A percentile compares a stretch with the other conserved stretches of the same genome.
These are phyloP conservation scores for Geotrichum klebahnii DNA, from an alignment of 1,139 yeast species.

Conservation along the genomic window DNA sequence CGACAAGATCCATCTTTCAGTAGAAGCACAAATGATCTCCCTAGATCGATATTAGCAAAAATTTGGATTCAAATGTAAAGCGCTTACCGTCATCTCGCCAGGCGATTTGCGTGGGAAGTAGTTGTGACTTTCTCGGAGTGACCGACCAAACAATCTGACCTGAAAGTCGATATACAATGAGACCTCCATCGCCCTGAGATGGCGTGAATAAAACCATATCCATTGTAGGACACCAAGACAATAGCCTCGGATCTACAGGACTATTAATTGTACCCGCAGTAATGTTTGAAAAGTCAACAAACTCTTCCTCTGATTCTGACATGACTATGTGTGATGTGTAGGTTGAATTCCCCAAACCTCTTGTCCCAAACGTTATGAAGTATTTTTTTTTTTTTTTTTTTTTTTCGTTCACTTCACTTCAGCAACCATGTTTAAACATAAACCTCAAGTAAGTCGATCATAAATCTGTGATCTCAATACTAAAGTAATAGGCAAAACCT, in stretches of 20 bases:
- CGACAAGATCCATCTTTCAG: constrained; percentile 47
- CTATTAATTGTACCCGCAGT: constrained; percentile 1
- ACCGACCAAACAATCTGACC: constrained; percentile 56
- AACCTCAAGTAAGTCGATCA: constrained; percentile 45
- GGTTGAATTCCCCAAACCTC: not conserved
- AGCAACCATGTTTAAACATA: constrained; percentile 56
- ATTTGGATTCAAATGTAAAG: not conserved
- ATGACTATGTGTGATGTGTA: not conserved
- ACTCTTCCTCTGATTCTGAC: constrained; percentile 8
- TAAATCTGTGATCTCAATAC: too few species aligned
- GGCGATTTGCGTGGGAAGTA: constrained; percentile 27
- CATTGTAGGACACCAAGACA: constrained; percentile 56
- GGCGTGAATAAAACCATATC: constrained; percentile 50
- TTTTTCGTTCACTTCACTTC: constrained; percentile 3
- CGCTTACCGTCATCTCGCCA: constrained; percentile 41
- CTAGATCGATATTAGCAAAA: constrained; percentile 28
- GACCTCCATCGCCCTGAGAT: constrained; percentile 41
- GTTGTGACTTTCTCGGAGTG: constrained; percentile 27
- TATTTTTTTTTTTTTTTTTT: not conserved
- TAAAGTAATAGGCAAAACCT: constrained; percentile 51
- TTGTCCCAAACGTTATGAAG: not conserved
- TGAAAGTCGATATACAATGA: constrained; percentile 52
- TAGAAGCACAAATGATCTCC: constrained; percentile 45
- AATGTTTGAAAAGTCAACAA: constrained; percentile 11
- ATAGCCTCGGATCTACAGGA: constrained; percentile 41